phyloP scores from a whole-genome alignment of 2,329 filamentous ascomycete genomes.

The Cladophialophora carrionii region DNA sequence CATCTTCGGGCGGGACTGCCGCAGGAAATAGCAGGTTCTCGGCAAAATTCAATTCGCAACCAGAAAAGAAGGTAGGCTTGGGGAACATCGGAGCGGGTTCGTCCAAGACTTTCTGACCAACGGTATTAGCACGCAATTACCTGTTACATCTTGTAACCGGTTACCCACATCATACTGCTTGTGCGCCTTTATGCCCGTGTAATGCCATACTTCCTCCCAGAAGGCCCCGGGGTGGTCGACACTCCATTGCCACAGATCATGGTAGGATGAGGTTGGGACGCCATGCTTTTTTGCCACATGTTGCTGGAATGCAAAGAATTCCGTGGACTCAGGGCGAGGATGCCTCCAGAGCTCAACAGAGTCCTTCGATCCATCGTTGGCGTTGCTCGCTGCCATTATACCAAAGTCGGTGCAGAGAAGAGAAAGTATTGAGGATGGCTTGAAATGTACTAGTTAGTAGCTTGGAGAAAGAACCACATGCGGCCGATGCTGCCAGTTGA shows the following conservation, averaged over 20 bases:
- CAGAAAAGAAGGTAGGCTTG: slow-evolving; percentile 80
- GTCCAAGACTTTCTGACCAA: slow-evolving; percentile 64
- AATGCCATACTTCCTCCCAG: slow-evolving; percentile 85
- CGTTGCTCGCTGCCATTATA: slow-evolving; percentile 25
- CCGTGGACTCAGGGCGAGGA: slow-evolving; percentile 66
- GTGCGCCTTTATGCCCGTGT: slow-evolving; percentile 74
- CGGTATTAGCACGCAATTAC: slow-evolving; percentile 1
- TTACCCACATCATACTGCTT: slow-evolving; percentile 51
- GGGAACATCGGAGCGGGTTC: slow-evolving; percentile 75
- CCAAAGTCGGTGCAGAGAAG: slow-evolving; percentile 1
- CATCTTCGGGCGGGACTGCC: slow-evolving; percentile 59
- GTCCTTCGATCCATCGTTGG: slow-evolving; percentile 24
- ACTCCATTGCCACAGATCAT: slow-evolving; percentile 83
- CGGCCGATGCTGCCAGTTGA: slow-evolving; percentile 3
- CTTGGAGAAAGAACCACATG: slow-evolving; percentile 2
- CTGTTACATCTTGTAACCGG: background rate
- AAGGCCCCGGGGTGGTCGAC: slow-evolving; percentile 73
- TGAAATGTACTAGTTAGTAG: slow-evolving; percentile 16
- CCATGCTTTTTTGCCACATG: slow-evolving; percentile 69
- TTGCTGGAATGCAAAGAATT: slow-evolving; percentile 72
- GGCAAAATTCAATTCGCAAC: slow-evolving; percentile 83
- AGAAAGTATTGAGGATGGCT: slow-evolving; percentile 6
- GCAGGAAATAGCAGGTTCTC: slow-evolving; percentile 88
- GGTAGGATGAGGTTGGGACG: slow-evolving; percentile 67
- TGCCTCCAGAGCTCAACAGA: slow-evolving; percentile 70